phyloP scores from a whole-genome alignment of 1,284 basidiomycete species.

The Irpex sp. region DNA sequence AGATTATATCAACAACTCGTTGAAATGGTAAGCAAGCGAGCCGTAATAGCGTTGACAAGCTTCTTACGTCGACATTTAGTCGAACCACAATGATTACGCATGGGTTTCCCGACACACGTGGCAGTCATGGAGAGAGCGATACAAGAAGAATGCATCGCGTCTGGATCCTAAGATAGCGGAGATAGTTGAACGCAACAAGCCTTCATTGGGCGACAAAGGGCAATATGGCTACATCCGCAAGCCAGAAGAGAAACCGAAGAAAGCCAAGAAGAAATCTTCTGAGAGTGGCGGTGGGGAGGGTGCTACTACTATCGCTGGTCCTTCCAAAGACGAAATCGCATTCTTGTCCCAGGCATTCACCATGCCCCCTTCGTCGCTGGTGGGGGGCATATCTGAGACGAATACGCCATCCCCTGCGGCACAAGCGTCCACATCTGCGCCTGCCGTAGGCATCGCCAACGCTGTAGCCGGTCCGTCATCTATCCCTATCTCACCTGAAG shows the following conservation, averaged over 20 bases:
- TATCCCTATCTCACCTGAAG: conserved; percentile 16
- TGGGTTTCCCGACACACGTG: conserved; percentile 83
- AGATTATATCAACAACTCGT: conserved; percentile 67
- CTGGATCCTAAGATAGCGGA: conserved; percentile 59
- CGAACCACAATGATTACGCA: conserved; percentile 59
- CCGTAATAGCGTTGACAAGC: background rate
- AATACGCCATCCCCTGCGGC: conserved; percentile 11
- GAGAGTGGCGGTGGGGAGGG: conserved; percentile 11
- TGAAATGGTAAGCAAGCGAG: conserved; percentile 41
- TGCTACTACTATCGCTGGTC: conserved; percentile 5
- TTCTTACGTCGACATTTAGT: conserved; percentile 30
- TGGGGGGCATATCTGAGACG: conserved; percentile 18
- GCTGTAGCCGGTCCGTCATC: conserved; percentile 6
- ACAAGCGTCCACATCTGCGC: background rate
- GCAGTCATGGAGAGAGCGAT: conserved; percentile 84
- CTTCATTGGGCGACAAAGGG: conserved; percentile 63
- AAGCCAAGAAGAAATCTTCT: conserved; percentile 42
- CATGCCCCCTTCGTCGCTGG: conserved; percentile 14
- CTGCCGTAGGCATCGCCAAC: background rate
- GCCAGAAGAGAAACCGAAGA: conserved; percentile 61
- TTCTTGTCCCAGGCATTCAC: conserved; percentile 19
- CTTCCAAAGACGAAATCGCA: conserved; percentile 15
- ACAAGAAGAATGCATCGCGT: conserved; percentile 72
- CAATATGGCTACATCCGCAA: conserved; percentile 75
- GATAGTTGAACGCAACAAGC: conserved; percentile 66